Conservation (phyloP, 768 basidiomycete genomes). For the Dacryopinax spathularia region DNA sequence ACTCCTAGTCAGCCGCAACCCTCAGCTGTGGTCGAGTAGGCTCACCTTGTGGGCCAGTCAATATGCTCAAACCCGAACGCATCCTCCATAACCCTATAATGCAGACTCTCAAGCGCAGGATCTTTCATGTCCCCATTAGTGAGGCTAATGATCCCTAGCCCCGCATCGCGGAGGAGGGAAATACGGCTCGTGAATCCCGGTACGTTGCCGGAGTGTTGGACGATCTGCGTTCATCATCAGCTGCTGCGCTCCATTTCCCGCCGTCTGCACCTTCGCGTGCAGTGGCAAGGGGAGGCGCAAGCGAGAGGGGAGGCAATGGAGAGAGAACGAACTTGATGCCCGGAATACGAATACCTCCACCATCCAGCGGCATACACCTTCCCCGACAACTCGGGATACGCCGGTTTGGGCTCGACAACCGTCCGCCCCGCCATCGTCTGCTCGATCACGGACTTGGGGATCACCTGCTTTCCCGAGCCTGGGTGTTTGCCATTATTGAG, state of each 20-base stretch:
- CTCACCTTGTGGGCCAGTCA: slow-evolving; percentile 11
- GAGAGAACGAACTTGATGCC: slow-evolving; percentile 26
- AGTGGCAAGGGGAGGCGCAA: too few relatives aligned
- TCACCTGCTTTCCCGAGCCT: slow-evolving; percentile 21
- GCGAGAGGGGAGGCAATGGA: background rate
- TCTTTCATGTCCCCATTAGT: slow-evolving; percentile 21
- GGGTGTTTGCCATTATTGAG: slow-evolving; percentile 26
- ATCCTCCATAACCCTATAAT: slow-evolving; percentile 18
- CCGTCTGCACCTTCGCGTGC: too few relatives aligned
- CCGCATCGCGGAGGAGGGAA: slow-evolving; percentile 25
- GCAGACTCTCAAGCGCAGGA: slow-evolving; percentile 8
- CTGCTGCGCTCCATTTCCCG: background rate
- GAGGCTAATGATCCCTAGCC: slow-evolving; percentile 26
- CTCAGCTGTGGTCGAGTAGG: background rate
- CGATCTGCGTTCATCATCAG: slow-evolving; percentile 17
- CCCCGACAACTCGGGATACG: slow-evolving; percentile 18
- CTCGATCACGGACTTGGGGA: slow-evolving; percentile 22
- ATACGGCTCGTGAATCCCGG: slow-evolving; percentile 25
- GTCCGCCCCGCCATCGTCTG: slow-evolving; percentile 24
- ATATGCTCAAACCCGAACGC: slow-evolving; percentile 7
- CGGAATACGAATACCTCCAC: slow-evolving; percentile 27
- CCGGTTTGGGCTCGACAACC: slow-evolving; percentile 9
- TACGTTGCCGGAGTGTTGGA: slow-evolving; percentile 24
- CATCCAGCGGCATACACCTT: slow-evolving; percentile 33
- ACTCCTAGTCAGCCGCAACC: too few relatives aligned